phyloP scores from a whole-genome alignment of 352 stramenopile species.

The Proteromonas lacertae region DNA sequence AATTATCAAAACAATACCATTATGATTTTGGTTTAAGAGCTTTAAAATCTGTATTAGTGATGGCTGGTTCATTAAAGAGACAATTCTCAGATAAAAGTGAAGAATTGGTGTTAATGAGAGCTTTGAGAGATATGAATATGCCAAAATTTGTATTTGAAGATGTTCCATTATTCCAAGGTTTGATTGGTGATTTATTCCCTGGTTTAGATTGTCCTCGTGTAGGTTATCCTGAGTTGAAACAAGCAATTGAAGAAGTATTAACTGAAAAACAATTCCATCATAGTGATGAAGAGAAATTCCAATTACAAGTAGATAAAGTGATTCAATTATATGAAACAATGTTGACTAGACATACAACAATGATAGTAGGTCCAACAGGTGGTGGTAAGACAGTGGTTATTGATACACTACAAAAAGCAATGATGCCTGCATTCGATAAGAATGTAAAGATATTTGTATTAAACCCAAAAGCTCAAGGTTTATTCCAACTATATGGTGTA shows the following conservation, averaged over 20 bases:
- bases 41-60: conserved; percentile 43
- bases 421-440: conserved; percentile 20
- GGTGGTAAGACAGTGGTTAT: conserved; percentile 25
- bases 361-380: conserved; percentile 53
- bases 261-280: conserved; percentile 18
- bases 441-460: conserved; percentile 25
- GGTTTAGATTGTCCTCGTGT: conserved; percentile 31
- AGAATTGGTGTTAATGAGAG: conserved; percentile 41
- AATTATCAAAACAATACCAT: conserved; percentile 52
- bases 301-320: conserved; percentile 36
- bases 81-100: conserved; percentile 40
- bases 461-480: conserved; percentile 36
- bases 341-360: conserved; percentile 61
- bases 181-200: conserved; percentile 47
- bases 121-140: conserved; percentile 54
- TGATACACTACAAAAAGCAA: conserved; percentile 17
- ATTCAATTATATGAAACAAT: conserved; percentile 38
- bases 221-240: conserved; percentile 22
- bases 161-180: conserved; percentile 42
- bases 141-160: conserved; percentile 54
- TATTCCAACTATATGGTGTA: conserved; percentile 74
- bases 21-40: conserved; percentile 58
- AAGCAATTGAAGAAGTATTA: conserved; percentile 5
- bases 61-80: conserved; percentile 50
- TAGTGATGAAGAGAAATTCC: too few species aligned